Base-by-base conservation (phyloP, 805 yeast genomes). In the Zygosaccharomyces bisporus region DNA sequence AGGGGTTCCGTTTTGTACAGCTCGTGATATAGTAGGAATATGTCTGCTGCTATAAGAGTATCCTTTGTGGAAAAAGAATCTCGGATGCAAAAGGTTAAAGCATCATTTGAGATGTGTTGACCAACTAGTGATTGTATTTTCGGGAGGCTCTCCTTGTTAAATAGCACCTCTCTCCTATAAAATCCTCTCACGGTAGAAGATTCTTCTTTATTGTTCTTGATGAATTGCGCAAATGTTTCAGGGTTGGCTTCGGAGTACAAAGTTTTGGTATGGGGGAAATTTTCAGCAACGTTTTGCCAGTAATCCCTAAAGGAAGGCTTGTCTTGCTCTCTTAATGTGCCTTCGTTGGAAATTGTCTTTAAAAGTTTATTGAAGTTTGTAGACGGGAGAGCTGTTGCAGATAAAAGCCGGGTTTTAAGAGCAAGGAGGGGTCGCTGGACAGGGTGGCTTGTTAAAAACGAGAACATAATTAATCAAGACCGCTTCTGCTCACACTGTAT, bases 21-120 rank as follows among this genome's bases (percentile, higher is more conserved):
- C 6, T 14, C 35, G 34, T 55, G 51, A 27, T 46, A 58, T 13
- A 53, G 39, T 1, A 55, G 18, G 43, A 47, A 61, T 1, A 61
- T 32, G 23, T 60, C 61, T 3, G 46, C 49, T 1, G 62, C 56
- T 27, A 54, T 55, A 2, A 50, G 16, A 1, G 51, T 34, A 44
- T 60, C 63, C 1, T 41, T 41, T 3, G 51, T 41, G 2, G 39
- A 8, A 7, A 61, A 12, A 3, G 54, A 40, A 30, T 56, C 55
- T 8, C 45, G 34, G 2, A 59, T 37, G 27, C 57, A 54, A 41
- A 55, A 53, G 16, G 38, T 29, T 4, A 56, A 41, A 24, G 51
- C 39, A 17, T 46, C 52, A 7, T 25, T 8, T n/a, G 2, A 13
- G 25, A 37, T 20, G 10, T 29, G n/a, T 3, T 17, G 7, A 8